Evolutionary conservation across 2,329 filamentous ascomycete genomes (phyloP).

Genomic region (Penicillium sp.): DNA sequence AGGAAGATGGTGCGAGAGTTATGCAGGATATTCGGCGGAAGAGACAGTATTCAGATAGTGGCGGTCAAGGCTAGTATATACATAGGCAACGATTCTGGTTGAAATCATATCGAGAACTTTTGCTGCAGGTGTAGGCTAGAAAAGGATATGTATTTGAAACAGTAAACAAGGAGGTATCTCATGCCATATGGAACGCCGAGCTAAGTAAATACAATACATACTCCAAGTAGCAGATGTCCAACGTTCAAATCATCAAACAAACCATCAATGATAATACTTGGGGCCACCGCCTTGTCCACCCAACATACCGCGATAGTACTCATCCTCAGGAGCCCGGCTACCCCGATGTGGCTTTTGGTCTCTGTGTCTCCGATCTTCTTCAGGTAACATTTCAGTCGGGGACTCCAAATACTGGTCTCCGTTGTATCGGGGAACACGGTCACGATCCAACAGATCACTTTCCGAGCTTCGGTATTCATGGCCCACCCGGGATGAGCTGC

Average conservation of each 20-base stretch:
- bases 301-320: constrained; percentile 37
- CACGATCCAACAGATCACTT: constrained; percentile 28
- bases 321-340: constrained; percentile 33
- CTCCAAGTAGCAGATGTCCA: neutral
- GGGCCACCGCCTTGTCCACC: constrained; percentile 28
- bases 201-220: constrained; percentile 1
- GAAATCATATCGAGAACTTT: neutral
- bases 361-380: constrained; percentile 29
- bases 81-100: neutral
- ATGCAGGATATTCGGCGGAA: constrained; percentile 19
- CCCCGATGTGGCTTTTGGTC: constrained; percentile 23
- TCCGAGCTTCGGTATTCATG: constrained; percentile 36
- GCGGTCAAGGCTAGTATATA: neutral
- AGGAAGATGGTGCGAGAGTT: constrained; percentile 27
- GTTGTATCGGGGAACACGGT: constrained; percentile 19
- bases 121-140: neutral
- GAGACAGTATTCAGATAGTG: neutral
- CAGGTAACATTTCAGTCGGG: constrained; percentile 17
- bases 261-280: constrained; percentile 27
- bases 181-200: constrained; percentile 18
- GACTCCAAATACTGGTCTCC: constrained; percentile 27
- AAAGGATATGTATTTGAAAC: constrained; percentile 1
- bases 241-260: constrained; percentile 1
- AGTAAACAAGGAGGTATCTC: constrained; percentile 18
- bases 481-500: constrained; percentile 32